Evolutionary conservation across 1,139 yeast species (phyloP).

Genomic region (Suhomyces bokatorum): DNA sequence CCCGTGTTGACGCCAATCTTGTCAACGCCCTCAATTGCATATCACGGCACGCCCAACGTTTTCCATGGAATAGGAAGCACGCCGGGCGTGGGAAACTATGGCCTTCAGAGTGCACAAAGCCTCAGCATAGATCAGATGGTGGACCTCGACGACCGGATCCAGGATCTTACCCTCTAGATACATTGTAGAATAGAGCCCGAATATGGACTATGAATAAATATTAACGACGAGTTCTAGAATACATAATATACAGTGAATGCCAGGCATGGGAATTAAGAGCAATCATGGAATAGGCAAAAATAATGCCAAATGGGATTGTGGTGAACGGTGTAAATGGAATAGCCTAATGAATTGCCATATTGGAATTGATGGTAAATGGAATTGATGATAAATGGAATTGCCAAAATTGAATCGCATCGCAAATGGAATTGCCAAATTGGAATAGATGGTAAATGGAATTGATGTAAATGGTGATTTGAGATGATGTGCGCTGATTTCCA

Average conservation of each 20-base stretch:
- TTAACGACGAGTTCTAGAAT: not conserved
- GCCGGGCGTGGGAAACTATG: conserved; percentile 29
- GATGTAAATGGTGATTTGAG: too few relatives aligned
- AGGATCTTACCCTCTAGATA: conserved; percentile 25
- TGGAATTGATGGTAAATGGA: too few relatives aligned
- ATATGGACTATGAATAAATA: not conserved
- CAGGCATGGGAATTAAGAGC: not conserved
- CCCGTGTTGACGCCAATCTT: conserved; percentile 24
- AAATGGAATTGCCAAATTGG: too few relatives aligned
- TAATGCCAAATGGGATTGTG: too few relatives aligned
- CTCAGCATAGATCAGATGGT: conserved; percentile 32
- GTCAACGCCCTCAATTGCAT: conserved; percentile 18
- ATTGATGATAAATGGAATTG: too few relatives aligned
- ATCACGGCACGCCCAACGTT: conserved; percentile 37
- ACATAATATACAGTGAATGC: conserved; percentile 2
- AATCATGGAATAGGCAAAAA: too few relatives aligned
- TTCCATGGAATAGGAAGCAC: conserved; percentile 49
- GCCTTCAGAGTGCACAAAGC: conserved; percentile 16
- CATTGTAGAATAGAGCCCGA: not conserved
- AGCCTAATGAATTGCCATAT: too few relatives aligned
- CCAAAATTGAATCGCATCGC: too few relatives aligned
- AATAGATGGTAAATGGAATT: too few relatives aligned
- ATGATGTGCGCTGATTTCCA: too few relatives aligned
- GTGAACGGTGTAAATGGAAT: too few relatives aligned
- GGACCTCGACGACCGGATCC: conserved; percentile 37